Evolutionary conservation across 2,329 filamentous ascomycete species (phyloP).

Genomic region (Colletotrichum noveboracense): DNA sequence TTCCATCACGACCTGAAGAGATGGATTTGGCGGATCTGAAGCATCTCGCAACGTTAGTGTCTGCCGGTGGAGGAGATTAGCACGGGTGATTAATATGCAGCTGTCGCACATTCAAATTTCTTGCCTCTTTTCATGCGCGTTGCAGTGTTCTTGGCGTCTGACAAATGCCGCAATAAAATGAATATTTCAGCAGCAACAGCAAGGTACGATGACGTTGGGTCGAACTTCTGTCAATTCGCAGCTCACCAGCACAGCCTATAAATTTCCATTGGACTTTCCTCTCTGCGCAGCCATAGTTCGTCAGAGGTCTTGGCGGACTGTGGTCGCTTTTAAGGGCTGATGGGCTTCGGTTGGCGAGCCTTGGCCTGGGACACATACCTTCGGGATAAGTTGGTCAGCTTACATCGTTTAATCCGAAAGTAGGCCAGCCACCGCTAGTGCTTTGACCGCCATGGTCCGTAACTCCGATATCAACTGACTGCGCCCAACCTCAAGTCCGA

Average conservation of each 20-base stretch:
- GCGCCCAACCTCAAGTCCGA: background rate
- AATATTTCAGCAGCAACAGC: background rate
- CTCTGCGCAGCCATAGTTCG: background rate
- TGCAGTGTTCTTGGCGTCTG: background rate
- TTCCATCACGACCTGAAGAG: background rate
- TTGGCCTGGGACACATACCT: background rate
- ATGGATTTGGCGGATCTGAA: background rate
- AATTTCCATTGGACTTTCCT: accelerated
- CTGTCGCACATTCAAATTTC: background rate
- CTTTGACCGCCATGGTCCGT: background rate
- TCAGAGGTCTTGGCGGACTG: background rate
- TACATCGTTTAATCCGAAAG: background rate
- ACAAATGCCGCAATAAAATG: background rate
- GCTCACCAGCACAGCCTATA: background rate
- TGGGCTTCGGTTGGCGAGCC: background rate
- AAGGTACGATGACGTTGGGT: background rate
- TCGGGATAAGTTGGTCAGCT: background rate
- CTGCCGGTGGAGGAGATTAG: background rate
- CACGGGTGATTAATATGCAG: background rate
- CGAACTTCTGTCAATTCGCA: background rate
- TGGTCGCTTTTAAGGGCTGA: background rate
- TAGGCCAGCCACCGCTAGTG: background rate
- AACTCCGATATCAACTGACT: background rate
- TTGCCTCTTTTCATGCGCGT: background rate
- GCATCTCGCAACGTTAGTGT: background rate